Conservation (phyloP, 768 basidiomycete genomes). For the Kwoniella dendrophila region DNA sequence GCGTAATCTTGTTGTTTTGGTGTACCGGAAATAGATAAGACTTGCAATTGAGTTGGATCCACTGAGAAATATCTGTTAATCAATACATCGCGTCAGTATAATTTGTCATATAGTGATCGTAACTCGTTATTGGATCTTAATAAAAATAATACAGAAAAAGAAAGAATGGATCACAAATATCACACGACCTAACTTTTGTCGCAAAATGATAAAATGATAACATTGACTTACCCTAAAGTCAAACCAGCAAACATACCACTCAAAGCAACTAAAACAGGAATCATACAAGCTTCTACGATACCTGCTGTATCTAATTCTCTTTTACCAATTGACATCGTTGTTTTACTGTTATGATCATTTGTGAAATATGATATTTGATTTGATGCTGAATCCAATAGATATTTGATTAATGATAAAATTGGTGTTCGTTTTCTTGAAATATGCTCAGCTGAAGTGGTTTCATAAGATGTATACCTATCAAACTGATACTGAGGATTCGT, state of each 20-base stretch:
- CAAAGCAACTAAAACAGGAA: constrained; percentile 77
- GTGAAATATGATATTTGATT: constrained; percentile 2
- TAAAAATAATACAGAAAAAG: neutral
- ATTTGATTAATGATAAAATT: constrained; percentile 19
- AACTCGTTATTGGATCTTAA: neutral
- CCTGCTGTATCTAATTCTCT: constrained; percentile 19
- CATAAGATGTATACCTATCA: constrained; percentile 20
- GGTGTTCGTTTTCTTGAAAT: constrained; percentile 9
- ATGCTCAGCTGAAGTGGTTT: neutral
- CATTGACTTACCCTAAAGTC: constrained; percentile 71
- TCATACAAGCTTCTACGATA: constrained; percentile 63
- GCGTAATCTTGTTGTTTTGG: constrained; percentile 78
- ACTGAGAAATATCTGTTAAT: constrained; percentile 67
- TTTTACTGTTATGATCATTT: neutral
- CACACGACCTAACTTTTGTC: neutral
- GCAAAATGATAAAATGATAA: neutral
- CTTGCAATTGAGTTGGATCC: constrained; percentile 88
- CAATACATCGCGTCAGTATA: too few species aligned
- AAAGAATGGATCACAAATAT: neutral
- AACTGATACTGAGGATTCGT: neutral
- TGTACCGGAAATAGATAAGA: constrained; percentile 80
- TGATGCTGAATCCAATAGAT: constrained; percentile 9
- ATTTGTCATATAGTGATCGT: neutral
- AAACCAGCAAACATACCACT: constrained; percentile 86
- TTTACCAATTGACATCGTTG: constrained; percentile 2